Evolutionary conservation across 1,284 basidiomycete genomes (phyloP).

Genomic region (Ustilago vetiveriae): DNA sequence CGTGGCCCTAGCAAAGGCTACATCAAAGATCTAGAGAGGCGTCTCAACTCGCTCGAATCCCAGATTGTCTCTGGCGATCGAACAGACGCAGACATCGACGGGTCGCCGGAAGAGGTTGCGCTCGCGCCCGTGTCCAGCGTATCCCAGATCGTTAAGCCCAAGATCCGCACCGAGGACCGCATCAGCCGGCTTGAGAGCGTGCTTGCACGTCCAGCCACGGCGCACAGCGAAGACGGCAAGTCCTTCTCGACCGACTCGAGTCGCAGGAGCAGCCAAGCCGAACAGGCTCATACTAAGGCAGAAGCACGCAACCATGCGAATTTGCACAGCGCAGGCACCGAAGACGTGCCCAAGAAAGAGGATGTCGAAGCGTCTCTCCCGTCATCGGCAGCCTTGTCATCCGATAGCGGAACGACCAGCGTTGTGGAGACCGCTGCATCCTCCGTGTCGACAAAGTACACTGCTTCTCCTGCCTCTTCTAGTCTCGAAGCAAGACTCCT

Average conservation of each 20-base stretch:
- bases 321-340: too few species aligned
- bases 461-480: background rate
- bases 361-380: background rate
- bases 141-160: slow-evolving; percentile 14
- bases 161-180: slow-evolving; percentile 40
- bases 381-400: background rate
- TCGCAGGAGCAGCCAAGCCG: slow-evolving; percentile 7
- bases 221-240: slow-evolving; percentile 10
- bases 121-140: background rate
- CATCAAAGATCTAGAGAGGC: slow-evolving; percentile 56
- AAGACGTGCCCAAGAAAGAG: background rate
- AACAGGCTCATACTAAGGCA: slow-evolving; percentile 2
- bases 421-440: background rate
- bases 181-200: slow-evolving; percentile 42
- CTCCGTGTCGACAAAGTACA: background rate
- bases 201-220: slow-evolving; percentile 15
- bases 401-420: background rate
- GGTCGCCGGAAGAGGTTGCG: background rate
- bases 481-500: background rate
- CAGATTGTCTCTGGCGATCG: slow-evolving; percentile 21
- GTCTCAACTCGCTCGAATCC: slow-evolving; percentile 54
- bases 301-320: background rate
- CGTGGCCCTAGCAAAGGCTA: slow-evolving; percentile 55
- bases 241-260: slow-evolving; percentile 1
- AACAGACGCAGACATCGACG: slow-evolving; percentile 2